These are phyloP conservation scores for Phaeosphaeriaceae sp. DNA, from an alignment of 2,329 filamentous ascomycete species.

Conservation along the genomic window DNA sequence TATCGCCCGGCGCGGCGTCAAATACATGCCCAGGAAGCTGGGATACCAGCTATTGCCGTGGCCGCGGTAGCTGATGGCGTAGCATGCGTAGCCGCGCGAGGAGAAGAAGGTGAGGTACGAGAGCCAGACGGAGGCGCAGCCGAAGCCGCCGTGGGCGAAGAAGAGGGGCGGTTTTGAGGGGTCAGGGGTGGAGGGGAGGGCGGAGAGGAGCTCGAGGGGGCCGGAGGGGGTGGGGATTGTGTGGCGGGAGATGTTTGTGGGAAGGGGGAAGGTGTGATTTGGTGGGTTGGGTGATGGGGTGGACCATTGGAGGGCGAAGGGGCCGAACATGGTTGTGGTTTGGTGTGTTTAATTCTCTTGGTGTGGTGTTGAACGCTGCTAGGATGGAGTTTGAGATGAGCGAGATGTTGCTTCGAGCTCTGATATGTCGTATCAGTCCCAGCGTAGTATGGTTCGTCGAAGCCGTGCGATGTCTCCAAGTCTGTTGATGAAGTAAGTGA, in stretches of 20 bases:
- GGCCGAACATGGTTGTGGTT: slow-evolving; percentile 29
- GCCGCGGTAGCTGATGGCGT: slow-evolving; percentile 61
- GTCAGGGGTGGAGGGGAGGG: slow-evolving; percentile 33
- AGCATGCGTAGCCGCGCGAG: slow-evolving; percentile 55
- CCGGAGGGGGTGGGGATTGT: slow-evolving; percentile 49
- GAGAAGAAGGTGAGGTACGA: slow-evolving; percentile 61
- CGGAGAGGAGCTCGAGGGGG: slow-evolving; percentile 58
- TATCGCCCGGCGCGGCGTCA: slow-evolving; percentile 53
- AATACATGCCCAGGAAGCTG: slow-evolving; percentile 57
- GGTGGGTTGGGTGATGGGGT: slow-evolving; percentile 33
- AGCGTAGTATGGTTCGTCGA: neutral
- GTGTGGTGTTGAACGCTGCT: no score
- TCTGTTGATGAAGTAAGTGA: neutral
- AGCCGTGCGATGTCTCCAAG: neutral
- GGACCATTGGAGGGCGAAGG: slow-evolving; percentile 40
- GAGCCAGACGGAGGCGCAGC: slow-evolving; percentile 61
- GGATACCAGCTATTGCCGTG: slow-evolving; percentile 63
- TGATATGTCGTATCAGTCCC: neutral
- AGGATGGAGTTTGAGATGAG: no score
- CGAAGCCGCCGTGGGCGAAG: slow-evolving; percentile 64
- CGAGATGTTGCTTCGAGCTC: neutral
- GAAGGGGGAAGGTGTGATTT: slow-evolving; percentile 44
- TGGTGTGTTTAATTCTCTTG: no score
- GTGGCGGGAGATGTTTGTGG: neutral
- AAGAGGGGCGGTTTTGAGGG: slow-evolving; percentile 50